phyloP scores from a whole-genome alignment of 768 basidiomycete species.

The Russula griseocarnosa region DNA sequence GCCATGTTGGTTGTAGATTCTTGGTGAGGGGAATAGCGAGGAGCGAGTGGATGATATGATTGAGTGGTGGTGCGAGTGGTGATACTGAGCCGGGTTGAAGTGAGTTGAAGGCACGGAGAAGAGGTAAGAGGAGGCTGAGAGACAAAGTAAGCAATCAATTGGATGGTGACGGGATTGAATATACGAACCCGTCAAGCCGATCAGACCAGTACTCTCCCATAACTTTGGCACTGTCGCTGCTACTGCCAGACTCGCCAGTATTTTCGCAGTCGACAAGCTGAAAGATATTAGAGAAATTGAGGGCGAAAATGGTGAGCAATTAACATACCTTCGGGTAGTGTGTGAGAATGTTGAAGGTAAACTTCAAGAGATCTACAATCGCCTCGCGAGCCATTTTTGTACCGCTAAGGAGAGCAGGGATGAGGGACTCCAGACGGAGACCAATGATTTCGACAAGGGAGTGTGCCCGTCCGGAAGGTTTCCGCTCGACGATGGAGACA shows the following conservation, averaged over 20 bases:
- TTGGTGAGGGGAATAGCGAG: conserved; percentile 71
- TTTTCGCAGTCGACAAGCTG: conserved; percentile 25
- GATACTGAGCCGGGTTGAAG: conserved; percentile 57
- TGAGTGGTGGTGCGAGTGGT: conserved; percentile 67
- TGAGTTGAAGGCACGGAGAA: conserved; percentile 66
- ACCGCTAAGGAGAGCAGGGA: conserved; percentile 46
- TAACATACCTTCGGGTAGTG: conserved; percentile 72
- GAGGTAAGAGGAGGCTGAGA: conserved; percentile 52
- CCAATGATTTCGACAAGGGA: conserved; percentile 61
- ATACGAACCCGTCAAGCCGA: conserved; percentile 59
- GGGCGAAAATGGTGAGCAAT: background rate
- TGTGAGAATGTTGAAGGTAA: conserved; percentile 73
- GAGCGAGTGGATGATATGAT: conserved; percentile 77
- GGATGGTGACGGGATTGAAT: background rate
- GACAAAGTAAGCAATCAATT: background rate
- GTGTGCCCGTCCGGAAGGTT: conserved; percentile 44
- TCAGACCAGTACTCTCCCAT: conserved; percentile 75
- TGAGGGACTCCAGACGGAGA: conserved; percentile 56
- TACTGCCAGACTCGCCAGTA: conserved; percentile 16
- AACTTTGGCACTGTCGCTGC: conserved; percentile 39
- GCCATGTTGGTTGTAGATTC: conserved; percentile 57
- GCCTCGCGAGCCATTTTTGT: conserved; percentile 63
- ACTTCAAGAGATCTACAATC: conserved; percentile 77
- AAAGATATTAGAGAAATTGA: conserved; percentile 5
- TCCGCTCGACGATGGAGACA: conserved; percentile 59